Conservation (phyloP, 371 early-diverging fungal species). For the Syncephalastrum monosporum region DNA sequence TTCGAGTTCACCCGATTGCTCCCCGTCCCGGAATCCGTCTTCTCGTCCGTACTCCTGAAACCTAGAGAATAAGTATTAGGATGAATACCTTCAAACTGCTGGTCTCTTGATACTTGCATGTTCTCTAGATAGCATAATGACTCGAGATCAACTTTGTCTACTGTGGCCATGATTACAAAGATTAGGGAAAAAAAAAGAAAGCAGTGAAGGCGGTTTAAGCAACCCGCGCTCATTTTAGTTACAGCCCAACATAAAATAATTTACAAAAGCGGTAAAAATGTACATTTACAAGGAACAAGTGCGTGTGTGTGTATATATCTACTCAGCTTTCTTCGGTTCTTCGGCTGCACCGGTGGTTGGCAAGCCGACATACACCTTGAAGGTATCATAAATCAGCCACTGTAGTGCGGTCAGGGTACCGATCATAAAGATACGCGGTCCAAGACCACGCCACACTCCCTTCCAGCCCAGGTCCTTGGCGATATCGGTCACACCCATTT, state of each 20-base stretch:
- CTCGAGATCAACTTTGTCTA: slow-evolving; percentile 42
- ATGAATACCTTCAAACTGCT: background rate
- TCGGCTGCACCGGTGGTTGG: slow-evolving; percentile 22
- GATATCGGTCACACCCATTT: slow-evolving; percentile 47
- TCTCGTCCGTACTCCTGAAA: slow-evolving; percentile 67
- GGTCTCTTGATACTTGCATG: slow-evolving; percentile 40
- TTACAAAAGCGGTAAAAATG: too few relatives aligned
- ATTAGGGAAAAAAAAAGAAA: too few relatives aligned
- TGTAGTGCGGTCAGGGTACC: slow-evolving; percentile 72
- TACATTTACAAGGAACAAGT: too few relatives aligned
- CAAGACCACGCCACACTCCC: slow-evolving; percentile 69
- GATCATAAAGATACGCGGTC: slow-evolving; percentile 77
- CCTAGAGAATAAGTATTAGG: slow-evolving; percentile 33
- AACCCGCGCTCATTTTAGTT: too few relatives aligned
- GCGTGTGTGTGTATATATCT: too few relatives aligned
- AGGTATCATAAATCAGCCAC: slow-evolving; percentile 54
- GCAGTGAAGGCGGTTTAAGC: too few relatives aligned
- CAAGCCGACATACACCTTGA: slow-evolving; percentile 24
- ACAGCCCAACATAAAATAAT: too few relatives aligned
- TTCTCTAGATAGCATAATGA: slow-evolving; percentile 60
- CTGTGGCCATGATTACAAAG: too few relatives aligned
- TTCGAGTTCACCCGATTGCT: slow-evolving; percentile 60
- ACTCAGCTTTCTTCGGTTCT: background rate
- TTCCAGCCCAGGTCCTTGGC: slow-evolving; percentile 59
- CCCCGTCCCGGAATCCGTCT: slow-evolving; percentile 68